Evolutionary conservation across 1,284 basidiomycete genomes (phyloP).

Genomic region (Sparassis latifolia): DNA sequence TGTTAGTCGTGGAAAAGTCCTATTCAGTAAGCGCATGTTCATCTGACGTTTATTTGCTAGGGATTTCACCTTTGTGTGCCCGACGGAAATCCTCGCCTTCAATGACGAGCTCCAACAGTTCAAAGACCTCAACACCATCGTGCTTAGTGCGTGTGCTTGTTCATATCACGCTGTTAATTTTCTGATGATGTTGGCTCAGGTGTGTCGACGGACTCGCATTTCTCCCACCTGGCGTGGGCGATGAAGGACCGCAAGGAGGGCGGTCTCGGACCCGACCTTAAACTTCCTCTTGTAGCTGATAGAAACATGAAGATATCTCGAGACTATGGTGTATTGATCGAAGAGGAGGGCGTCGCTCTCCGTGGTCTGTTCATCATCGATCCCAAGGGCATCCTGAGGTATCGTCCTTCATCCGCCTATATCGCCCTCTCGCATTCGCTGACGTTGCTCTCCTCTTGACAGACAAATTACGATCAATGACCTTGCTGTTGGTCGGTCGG

Average conservation of each 20-base stretch:
- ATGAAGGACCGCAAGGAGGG: constrained; percentile 75
- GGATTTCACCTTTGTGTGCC: constrained; percentile 85
- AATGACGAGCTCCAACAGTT: constrained; percentile 78
- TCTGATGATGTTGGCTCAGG: constrained; percentile 28
- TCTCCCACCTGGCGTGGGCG: constrained; percentile 85
- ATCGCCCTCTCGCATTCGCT: not conserved
- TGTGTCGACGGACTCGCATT: constrained; percentile 84
- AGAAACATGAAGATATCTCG: constrained; percentile 60
- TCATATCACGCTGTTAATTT: not conserved
- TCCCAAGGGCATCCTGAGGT: constrained; percentile 77
- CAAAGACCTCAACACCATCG: constrained; percentile 63
- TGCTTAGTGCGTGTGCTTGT: constrained; percentile 54
- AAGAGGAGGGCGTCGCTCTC: constrained; percentile 80
- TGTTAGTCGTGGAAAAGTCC: constrained; percentile 13
- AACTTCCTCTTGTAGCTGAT: constrained; percentile 74
- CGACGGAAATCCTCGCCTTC: constrained; percentile 90
- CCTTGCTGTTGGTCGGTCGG: constrained; percentile 84
- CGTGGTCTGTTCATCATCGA: constrained; percentile 88
- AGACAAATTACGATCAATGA: constrained; percentile 87
- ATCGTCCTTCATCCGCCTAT: constrained; percentile 7
- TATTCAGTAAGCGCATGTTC: constrained; percentile 71
- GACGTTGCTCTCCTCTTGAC: not conserved
- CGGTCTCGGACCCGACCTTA: constrained; percentile 82
- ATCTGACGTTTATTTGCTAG: constrained; percentile 30
- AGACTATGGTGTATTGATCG: constrained; percentile 81